Base-by-base conservation (phyloP, 306 rosid genomes). In the Clitoria ternatea region DNA sequence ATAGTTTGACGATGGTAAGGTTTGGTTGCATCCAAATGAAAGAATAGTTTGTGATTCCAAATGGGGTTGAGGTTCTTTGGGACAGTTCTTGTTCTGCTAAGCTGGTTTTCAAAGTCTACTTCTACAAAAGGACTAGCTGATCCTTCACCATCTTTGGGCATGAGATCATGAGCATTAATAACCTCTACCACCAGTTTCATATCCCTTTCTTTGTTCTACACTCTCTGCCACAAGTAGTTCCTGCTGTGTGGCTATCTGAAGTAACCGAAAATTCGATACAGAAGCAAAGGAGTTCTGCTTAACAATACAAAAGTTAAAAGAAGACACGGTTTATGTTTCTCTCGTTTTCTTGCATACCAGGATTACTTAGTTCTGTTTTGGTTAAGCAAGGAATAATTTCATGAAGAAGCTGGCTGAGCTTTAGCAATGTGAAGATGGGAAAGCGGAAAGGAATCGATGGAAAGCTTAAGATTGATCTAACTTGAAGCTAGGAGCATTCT, bases 351-450 rank as follows among this genome's bases (percentile, higher is more conserved):
- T 54, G 10, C 61, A 72, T 36, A 43, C 18, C 29, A 44, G 63
- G 44, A 79, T 75, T 39, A 23, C 18, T 22, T 18, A 23, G 62
- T 71, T 55, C 12, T 57, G 42, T 23, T 70, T 64, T 37, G 74
- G 76, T 76, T 60, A 89, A 83, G 90, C 74, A 88, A 86, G 53
- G 94, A 85, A 89, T 87, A 87, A 59, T 82, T 85, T 87, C 77
- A 74, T 26, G 71, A 9, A 74, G 86, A 82, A 81, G 90, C 86
- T 87, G 59, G 42, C 26, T 67, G 71, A 37, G 47, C 53, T 78
- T 68, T 62, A 66, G 24, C 43, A 68, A 67, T 54, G 33, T 45
- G 52, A 68, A 63, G 20, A 36, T 17, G 50, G 43, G 20, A 48
- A 44, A 43, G 69, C 37, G 11, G 61, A 42, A 73, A 57, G 33